A percentile compares a stretch with the other conserved stretches of the same genome.
Evolutionary conservation across 306 rosid genomes (phyloP).

Genomic region (Hippophae gyantsensis): DNA sequence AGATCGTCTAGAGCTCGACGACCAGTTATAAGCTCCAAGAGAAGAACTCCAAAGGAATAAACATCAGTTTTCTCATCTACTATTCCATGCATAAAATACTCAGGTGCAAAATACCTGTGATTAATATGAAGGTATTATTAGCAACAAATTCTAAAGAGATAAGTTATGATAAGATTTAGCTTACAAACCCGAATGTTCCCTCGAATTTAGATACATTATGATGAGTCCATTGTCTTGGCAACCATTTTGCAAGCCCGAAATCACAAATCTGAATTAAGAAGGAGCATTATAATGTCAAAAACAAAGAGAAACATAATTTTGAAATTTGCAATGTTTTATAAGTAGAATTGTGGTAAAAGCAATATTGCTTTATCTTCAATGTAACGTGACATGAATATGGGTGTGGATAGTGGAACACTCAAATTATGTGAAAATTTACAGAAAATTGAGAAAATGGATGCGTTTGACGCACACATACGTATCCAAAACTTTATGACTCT

Average conservation of each 20-base stretch:
- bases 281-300: not conserved
- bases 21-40: slow-evolving; percentile 72
- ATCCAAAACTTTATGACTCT: too few species aligned
- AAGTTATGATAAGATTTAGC: not conserved
- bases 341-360: too few species aligned
- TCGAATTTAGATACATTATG: slow-evolving; percentile 57
- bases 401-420: too few species aligned
- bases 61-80: slow-evolving; percentile 80
- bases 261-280: slow-evolving; percentile 62
- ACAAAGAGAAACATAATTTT: not conserved
- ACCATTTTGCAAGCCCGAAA: slow-evolving; percentile 91
- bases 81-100: slow-evolving; percentile 68
- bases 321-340: not conserved
- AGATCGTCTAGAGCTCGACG: slow-evolving; percentile 56
- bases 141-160: not conserved
- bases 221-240: slow-evolving; percentile 63
- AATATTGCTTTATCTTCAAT: too few species aligned
- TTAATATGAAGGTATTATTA: slow-evolving; percentile 2
- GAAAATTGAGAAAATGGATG: too few species aligned
- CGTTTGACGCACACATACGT: too few species aligned
- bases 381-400: too few species aligned
- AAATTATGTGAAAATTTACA: too few species aligned
- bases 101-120: slow-evolving; percentile 84
- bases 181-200: slow-evolving; percentile 71
- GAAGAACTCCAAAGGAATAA: slow-evolving; percentile 66